phyloP scores from a whole-genome alignment of 2,329 filamentous ascomycete genomes.

The Coniella vitis region DNA sequence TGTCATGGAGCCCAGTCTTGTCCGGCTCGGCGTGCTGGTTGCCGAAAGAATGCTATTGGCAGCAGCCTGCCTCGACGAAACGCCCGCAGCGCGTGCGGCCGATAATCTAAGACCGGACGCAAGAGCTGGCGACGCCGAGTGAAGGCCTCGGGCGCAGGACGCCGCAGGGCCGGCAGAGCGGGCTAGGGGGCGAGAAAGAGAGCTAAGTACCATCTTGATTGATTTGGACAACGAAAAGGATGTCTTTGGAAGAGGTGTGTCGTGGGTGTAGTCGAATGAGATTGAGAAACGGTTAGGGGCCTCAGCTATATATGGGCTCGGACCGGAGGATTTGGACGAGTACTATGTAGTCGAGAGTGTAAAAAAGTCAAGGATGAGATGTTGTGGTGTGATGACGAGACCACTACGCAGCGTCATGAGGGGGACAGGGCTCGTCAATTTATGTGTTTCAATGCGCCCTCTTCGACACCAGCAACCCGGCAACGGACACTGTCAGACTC shows the following conservation, averaged over 20 bases:
- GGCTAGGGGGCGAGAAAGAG: conserved; percentile 17
- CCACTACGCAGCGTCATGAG: not conserved
- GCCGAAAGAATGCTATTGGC: conserved; percentile 1
- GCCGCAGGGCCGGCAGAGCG: conserved; percentile 18
- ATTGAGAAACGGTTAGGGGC: not conserved
- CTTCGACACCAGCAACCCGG: not conserved
- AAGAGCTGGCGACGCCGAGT: conserved; percentile 14
- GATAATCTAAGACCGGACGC: conserved; percentile 10
- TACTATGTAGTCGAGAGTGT: not conserved
- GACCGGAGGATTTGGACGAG: too few relatives aligned
- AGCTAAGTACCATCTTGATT: conserved; percentile 21
- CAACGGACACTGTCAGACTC: not conserved
- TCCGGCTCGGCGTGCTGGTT: conserved; percentile 7
- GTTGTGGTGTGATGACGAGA: not conserved
- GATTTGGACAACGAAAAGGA: not conserved
- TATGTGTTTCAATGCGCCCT: conserved; percentile 3
- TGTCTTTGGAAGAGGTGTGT: not conserved
- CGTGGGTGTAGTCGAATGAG: not conserved
- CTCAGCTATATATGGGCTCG: conserved; percentile 7
- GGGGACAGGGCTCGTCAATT: conserved; percentile 10
- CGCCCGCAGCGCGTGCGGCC: conserved; percentile 4
- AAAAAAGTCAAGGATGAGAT: conserved; percentile 7
- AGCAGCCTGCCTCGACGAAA: conserved; percentile 14
- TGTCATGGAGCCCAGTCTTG: conserved; percentile 27
- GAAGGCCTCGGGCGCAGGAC: conserved; percentile 18